phyloP scores from a whole-genome alignment of 306 rosid species.

The Fragaria ananassa region DNA sequence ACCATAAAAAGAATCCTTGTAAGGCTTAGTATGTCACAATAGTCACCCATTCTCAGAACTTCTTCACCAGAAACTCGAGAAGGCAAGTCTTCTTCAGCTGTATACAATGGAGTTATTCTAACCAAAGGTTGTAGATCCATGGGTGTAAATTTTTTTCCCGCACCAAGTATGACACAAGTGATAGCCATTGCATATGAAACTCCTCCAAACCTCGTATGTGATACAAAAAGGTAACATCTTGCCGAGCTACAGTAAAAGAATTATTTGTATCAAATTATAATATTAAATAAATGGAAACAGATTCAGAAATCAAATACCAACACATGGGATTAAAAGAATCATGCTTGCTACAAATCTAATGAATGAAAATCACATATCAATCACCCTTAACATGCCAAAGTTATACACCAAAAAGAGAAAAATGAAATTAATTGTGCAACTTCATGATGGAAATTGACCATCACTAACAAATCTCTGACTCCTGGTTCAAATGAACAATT shows the following conservation, averaged over 20 bases:
- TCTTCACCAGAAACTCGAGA: constrained; percentile 55
- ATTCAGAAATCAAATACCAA: constrained; percentile 14
- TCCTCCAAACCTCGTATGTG: constrained; percentile 95
- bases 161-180: constrained; percentile 59
- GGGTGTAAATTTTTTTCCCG: constrained; percentile 42
- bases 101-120: constrained; percentile 28
- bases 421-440: not conserved
- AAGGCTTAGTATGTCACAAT: constrained; percentile 87
- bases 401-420: not conserved
- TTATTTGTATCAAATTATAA: constrained; percentile 19
- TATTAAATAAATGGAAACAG: constrained; percentile 3
- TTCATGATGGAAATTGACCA: not conserved
- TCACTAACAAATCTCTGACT: not conserved
- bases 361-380: too few species aligned
- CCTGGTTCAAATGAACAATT: not conserved
- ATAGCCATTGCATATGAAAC: constrained; percentile 86
- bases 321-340: not conserved
- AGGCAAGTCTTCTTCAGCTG: constrained; percentile 36
- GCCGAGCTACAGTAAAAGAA: constrained; percentile 54
- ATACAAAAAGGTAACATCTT: constrained; percentile 73
- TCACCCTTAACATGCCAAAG: not conserved
- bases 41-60: constrained; percentile 76
- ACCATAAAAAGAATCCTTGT: constrained; percentile 77
- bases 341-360: not conserved
- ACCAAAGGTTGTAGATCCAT: constrained; percentile 39